These are phyloP conservation scores for Leptographium galeiforme DNA, from an alignment of 2,329 filamentous ascomycete genomes.

Conservation along the genomic window DNA sequence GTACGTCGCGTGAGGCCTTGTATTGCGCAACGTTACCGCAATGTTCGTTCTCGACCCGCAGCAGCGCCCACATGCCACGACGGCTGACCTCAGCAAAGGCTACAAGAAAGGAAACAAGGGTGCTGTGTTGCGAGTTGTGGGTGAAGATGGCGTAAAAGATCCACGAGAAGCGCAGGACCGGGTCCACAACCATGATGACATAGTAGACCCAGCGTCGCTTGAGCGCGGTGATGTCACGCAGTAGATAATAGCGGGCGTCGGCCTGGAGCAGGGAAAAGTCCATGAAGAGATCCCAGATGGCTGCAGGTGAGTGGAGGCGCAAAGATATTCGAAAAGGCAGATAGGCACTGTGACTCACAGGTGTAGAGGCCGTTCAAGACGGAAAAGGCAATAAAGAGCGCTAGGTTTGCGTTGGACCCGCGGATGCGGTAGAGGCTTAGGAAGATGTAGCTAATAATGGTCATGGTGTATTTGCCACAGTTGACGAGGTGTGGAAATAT, in stretches of 20 bases:
- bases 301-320: conserved; percentile 21
- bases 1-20: conserved; percentile 78
- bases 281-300: conserved; percentile 90
- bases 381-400: conserved; percentile 68
- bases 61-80: conserved; percentile 78
- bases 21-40: conserved; percentile 83
- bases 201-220: conserved; percentile 79
- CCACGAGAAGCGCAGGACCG: conserved; percentile 84
- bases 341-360: conserved; percentile 35
- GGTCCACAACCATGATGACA: conserved; percentile 66
- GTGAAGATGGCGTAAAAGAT: conserved; percentile 83
- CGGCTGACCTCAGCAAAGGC: conserved; percentile 68
- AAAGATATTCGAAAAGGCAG: background rate
- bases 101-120: conserved; percentile 67
- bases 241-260: conserved; percentile 49
- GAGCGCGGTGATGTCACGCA: conserved; percentile 69
- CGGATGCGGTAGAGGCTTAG: conserved; percentile 75
- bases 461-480: conserved; percentile 78
- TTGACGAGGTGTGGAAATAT: conserved; percentile 89
- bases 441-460: conserved; percentile 64
- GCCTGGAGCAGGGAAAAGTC: conserved; percentile 87
- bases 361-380: conserved; percentile 73
- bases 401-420: conserved; percentile 40
- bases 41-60: conserved; percentile 96
- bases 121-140: conserved; percentile 68